Conservation (phyloP, 2,329 filamentous ascomycete species). For the Apiospora kogelbergensis region DNA sequence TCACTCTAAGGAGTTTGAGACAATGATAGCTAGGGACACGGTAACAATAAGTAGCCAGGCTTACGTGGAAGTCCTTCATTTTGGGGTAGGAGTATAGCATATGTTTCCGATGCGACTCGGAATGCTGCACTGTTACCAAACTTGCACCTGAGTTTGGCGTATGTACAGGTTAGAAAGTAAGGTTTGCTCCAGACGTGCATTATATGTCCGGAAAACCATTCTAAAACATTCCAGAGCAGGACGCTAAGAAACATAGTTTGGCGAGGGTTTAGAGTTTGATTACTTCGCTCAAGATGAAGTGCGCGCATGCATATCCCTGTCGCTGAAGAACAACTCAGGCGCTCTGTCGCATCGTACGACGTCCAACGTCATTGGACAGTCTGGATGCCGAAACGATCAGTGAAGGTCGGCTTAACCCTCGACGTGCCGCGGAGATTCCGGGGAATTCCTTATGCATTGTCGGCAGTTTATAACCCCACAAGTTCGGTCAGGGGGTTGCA, state of each 20-base stretch:
- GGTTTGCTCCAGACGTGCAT: background rate
- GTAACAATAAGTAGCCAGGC: too few relatives aligned
- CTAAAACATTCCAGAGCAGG: background rate
- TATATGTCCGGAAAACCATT: background rate
- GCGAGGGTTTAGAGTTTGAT: background rate
- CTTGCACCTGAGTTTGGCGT: background rate
- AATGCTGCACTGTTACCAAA: background rate
- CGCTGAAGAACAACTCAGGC: too few relatives aligned
- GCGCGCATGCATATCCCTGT: too few relatives aligned
- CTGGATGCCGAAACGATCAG: too few relatives aligned
- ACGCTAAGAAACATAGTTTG: background rate
- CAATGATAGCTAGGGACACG: too few relatives aligned
- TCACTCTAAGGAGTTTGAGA: too few relatives aligned
- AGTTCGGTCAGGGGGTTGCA: background rate
- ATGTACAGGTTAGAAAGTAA: background rate
- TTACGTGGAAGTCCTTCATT: too few relatives aligned
- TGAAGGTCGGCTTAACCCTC: too few relatives aligned
- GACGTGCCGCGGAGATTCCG: background rate
- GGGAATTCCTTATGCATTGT: background rate
- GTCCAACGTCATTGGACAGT: too few relatives aligned
- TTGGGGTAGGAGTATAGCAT: too few relatives aligned
- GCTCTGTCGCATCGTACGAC: too few relatives aligned
- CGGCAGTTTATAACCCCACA: background rate
- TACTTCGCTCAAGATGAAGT: background rate
- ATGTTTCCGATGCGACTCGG: too few relatives aligned